phyloP scores from a whole-genome alignment of 495 filamentous ascomycete species.

The Margaritispora aquatica region DNA sequence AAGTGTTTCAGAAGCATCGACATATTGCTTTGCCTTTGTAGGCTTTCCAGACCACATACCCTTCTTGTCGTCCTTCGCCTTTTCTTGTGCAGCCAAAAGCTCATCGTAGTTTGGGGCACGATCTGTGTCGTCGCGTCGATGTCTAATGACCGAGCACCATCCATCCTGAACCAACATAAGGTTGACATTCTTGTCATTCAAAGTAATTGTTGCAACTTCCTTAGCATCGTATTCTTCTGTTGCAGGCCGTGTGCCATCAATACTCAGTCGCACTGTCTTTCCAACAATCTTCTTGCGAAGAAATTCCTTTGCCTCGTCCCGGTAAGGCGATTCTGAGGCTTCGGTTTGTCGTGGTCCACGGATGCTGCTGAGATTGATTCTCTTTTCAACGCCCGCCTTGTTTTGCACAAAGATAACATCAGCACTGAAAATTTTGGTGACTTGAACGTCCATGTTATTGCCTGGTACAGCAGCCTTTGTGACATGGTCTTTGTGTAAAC shows the following conservation, averaged over 20 bases:
- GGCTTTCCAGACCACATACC: conserved; percentile 91
- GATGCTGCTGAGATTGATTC: conserved; percentile 86
- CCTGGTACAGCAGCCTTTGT: conserved; percentile 47
- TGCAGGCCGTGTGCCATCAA: conserved; percentile 87
- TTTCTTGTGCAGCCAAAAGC: conserved; percentile 81
- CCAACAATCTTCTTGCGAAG: conserved; percentile 90
- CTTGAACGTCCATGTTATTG: conserved; percentile 66
- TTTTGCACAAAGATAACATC: conserved; percentile 83
- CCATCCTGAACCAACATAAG: conserved; percentile 83
- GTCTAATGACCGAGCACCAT: conserved; percentile 86
- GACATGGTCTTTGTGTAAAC: conserved; percentile 73
- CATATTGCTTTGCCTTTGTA: conserved; percentile 69
- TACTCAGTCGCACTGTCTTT: conserved; percentile 81
- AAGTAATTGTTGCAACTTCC: conserved; percentile 82
- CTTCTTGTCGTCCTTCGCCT: conserved; percentile 72
- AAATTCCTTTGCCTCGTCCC: conserved; percentile 92
- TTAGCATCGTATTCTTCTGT: conserved; percentile 89
- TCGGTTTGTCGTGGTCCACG: conserved; percentile 71
- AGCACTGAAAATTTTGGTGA: conserved; percentile 78
- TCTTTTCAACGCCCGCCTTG: conserved; percentile 78
- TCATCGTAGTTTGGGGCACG: conserved; percentile 91
- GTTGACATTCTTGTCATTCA: conserved; percentile 81
- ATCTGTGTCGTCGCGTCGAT: conserved; percentile 88
- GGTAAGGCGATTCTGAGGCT: conserved; percentile 65
- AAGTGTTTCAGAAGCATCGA: conserved; percentile 84